Evolutionary conservation across 2,329 filamentous ascomycete genomes (phyloP).

Genomic region (Truncatella angustata): DNA sequence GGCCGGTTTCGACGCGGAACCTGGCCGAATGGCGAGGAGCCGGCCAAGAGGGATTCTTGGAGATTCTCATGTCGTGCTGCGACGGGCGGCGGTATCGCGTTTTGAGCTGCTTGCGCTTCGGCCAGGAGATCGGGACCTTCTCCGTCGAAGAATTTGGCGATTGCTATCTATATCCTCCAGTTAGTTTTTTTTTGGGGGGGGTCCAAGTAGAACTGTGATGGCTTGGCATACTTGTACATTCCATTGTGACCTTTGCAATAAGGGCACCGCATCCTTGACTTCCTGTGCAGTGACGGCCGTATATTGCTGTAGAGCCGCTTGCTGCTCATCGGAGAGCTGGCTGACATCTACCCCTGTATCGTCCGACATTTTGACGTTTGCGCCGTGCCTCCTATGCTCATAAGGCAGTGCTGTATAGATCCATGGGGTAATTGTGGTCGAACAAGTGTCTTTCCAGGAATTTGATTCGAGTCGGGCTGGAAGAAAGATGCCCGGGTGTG

Average conservation of each 20-base stretch:
- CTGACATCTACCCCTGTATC: conserved; percentile 56
- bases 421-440: neutral
- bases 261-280: conserved; percentile 68
- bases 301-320: conserved; percentile 83
- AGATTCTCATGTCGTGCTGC: conserved; percentile 72
- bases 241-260: conserved; percentile 89
- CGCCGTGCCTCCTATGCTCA: neutral
- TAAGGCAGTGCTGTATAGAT: neutral
- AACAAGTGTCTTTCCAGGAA: neutral
- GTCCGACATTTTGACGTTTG: conserved; percentile 36
- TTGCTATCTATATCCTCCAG: conserved; percentile 67
- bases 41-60: conserved; percentile 53
- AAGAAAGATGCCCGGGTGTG: too few species aligned
- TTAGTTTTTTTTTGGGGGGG: neutral
- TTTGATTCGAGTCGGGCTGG: too few species aligned
- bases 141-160: conserved; percentile 96
- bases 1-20: conserved; percentile 35
- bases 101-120: conserved; percentile 67
- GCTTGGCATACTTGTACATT: conserved; percentile 71
- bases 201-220: neutral
- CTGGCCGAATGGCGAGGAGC: conserved; percentile 31
- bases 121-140: conserved; percentile 80
- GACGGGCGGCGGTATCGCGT: conserved; percentile 56
- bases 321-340: conserved; percentile 74
- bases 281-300: conserved; percentile 85